Evolutionary conservation across 2,329 filamentous ascomycete species (phyloP), one percentile per base, ranked within the genome.

Genomic region (Trichoderma lentiforme): DNA sequence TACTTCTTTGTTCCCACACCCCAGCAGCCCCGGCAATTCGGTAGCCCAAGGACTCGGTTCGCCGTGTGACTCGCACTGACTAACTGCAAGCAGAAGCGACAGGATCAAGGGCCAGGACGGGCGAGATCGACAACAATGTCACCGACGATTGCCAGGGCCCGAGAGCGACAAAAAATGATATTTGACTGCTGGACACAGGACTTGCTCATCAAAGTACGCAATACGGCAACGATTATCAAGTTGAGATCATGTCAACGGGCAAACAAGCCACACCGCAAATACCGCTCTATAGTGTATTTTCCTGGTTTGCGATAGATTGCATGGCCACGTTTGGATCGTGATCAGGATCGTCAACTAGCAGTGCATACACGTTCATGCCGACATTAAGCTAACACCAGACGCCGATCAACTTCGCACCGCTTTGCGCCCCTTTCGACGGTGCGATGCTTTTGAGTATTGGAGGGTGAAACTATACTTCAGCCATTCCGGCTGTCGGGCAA

Each of bases 41-140:
- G 70, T 68, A 63, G 66, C 71, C 71, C 71, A 65, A 65, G 68
- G 34, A 62, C 53, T 64, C 58, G 71, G 71, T 72, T 70, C 66
- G 51, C 66, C 61, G 39, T 56, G 69, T 61, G 70, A 61, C 51
- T 56, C 70, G 66, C 47, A 66, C 71, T 57, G 65, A 58, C 39
- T 69, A 58, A 69, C 57, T 18, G 21, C 34, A 43, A 36, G n/a
- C 60, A 36, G 32, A 26, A 62, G n/a, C 32, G 32, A 18, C 66
- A 61, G 56, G 36, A 39, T 53, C 21, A 14, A 69, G n/a, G 39
- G 21, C 39, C n/a, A 34, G 51, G 24, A 15, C 21, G 14, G 47
- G 61, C 30, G 21, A 56, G 58, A 70, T 63, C 67, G 67, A 63
- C 67, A 36, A 43, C 57, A 28, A 53, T 36, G 67, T 62, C 30